Conservation (phyloP, 169 alveolate genomes). For the Perkinsus marinus region DNA sequence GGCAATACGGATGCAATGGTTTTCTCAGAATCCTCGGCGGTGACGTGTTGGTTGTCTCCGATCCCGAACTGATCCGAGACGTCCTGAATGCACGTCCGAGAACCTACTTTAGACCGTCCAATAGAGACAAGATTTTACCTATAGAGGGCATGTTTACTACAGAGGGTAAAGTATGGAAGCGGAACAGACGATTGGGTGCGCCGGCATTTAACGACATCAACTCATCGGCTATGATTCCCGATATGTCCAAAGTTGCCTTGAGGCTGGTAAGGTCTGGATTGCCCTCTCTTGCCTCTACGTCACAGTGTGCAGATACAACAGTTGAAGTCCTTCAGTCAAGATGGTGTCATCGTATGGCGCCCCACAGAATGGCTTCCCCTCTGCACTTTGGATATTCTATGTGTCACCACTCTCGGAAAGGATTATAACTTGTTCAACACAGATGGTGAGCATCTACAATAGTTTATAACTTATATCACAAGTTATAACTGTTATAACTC, state of each 20-base stretch:
- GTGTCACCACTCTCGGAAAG: background rate
- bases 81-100: background rate
- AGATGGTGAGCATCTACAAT: background rate
- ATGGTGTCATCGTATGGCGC: background rate
- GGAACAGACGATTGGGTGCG: background rate
- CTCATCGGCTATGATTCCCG: background rate
- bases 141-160: background rate
- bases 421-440: background rate
- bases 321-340: background rate
- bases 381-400: background rate
- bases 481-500: too few relatives aligned
- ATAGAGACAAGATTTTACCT: background rate
- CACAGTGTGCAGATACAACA: background rate
- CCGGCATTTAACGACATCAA: background rate
- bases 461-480: too few relatives aligned
- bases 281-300: background rate
- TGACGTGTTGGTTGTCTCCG: background rate
- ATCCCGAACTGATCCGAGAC: background rate
- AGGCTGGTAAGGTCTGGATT: background rate
- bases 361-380: background rate
- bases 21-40: background rate
- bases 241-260: background rate
- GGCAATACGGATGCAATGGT: background rate
- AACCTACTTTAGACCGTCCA: background rate
- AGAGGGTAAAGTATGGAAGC: background rate